Evolutionary conservation across 768 basidiomycete genomes (phyloP), one percentile per base, ranked within the genome.

Genomic region (Suillus variegatus): DNA sequence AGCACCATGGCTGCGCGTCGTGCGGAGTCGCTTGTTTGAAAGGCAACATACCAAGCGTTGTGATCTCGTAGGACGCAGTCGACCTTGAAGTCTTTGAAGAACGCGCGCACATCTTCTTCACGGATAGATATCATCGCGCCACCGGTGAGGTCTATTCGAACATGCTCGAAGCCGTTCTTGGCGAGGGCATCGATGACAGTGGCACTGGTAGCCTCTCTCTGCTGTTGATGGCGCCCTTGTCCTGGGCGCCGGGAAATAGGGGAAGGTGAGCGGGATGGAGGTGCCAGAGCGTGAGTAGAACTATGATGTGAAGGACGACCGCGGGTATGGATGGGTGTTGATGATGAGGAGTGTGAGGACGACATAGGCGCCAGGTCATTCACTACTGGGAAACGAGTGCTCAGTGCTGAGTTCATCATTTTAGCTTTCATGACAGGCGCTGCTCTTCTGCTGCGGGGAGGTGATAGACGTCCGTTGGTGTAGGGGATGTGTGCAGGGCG

Each of bases 41-140:
- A 98, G 4, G 94, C 91, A 67, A 95, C 84, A 72, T 95, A 96
- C 82, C 93, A 90, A 12, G 88, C 91, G 2, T 79, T 77, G 60
- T 85, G 83, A 73, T 92, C 91, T 67, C 86, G 85, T 2, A 94
- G 79, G 35, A 95, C 82, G 83, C 86, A 83, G 57, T 93, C 87
- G 22, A 91, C 84, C 67, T 86, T 82, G 77, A 94, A 94, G 58
- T 82, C 85, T 44, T 83, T 81, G 72, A 94, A 89, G 70, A 91
- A 91, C 64, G 75, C 79, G 66, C 77, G 73, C n/a, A 95, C 86
- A 66, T 91, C 88, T 43, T 87, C 88, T 72, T 92, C 90, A 64
- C 78, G 78, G 58, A 90, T 84, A 18, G 80, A 80, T 60, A 80
- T 82, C 58, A 84, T 78, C 44, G 81, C 73, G 7, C 74, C 77